Conservation (phyloP, 2,329 filamentous ascomycete species). For the Lojkania enalia region DNA sequence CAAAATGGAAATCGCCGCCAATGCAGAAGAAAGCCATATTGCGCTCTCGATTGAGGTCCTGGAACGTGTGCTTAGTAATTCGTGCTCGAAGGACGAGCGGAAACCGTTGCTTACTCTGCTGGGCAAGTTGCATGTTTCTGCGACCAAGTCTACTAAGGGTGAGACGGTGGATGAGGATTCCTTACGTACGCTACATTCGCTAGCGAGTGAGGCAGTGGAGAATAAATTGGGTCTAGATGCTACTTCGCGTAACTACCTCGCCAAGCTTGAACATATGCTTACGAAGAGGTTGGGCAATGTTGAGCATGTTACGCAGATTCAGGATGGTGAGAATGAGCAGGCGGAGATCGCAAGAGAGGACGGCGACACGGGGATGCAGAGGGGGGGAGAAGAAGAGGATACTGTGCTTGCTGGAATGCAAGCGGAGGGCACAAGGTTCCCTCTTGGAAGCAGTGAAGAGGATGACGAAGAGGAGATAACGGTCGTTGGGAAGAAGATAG, state of each 20-base stretch:
- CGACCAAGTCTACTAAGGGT: conserved; percentile 50
- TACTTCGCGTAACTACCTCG: conserved; percentile 57
- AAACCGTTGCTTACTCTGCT: conserved; percentile 69
- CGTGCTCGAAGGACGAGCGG: conserved; percentile 76
- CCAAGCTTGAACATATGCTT: conserved; percentile 56
- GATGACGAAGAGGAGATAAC: conserved; percentile 16
- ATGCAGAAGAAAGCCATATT: conserved; percentile 79
- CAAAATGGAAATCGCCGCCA: conserved; percentile 59
- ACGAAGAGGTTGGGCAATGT: conserved; percentile 55
- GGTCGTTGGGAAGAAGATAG: conserved; percentile 1
- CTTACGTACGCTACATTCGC: conserved; percentile 45
- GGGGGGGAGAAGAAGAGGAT: conserved; percentile 34
- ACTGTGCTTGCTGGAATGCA: conserved; percentile 40
- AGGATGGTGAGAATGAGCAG: conserved; percentile 1
- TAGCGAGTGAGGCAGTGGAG: conserved; percentile 54
- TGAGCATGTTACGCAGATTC: conserved; percentile 21
- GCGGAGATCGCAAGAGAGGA: conserved; percentile 4
- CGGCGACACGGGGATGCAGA: conserved; percentile 13
- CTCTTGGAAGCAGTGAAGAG: conserved; percentile 33
- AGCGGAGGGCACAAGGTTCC: conserved; percentile 40
- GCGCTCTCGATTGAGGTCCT: conserved; percentile 77
- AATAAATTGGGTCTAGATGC: conserved; percentile 56
- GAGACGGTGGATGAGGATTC: conserved; percentile 23
- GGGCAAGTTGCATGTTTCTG: conserved; percentile 77
- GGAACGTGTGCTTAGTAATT: conserved; percentile 69